Evolutionary conservation across 2,329 filamentous ascomycete genomes (phyloP).

Genomic region (Apiospora kogelbergensis): DNA sequence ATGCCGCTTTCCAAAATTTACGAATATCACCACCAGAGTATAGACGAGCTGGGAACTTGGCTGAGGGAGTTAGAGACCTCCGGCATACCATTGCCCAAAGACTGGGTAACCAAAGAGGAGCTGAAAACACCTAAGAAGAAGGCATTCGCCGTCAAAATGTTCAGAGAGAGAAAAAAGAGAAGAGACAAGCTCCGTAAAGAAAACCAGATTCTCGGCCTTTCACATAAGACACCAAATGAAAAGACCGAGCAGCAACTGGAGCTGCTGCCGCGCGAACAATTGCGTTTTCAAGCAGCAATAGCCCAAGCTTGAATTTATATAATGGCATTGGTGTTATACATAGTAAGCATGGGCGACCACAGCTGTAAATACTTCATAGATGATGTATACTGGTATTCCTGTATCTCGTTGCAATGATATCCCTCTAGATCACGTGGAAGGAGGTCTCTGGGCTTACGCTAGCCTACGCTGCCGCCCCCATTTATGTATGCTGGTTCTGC

Average conservation of each 20-base stretch:
- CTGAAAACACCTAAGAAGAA: too few relatives aligned
- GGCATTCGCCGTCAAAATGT: too few relatives aligned
- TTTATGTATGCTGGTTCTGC: neutral
- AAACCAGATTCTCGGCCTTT: too few relatives aligned
- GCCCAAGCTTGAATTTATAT: neutral
- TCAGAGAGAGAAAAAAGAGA: too few relatives aligned
- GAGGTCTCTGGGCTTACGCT: neutral
- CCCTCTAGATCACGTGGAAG: neutral
- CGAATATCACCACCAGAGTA: constrained; percentile 18
- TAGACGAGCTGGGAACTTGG: neutral
- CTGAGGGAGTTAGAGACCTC: neutral
- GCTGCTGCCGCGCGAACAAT: neutral
- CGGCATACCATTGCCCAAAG: too few relatives aligned
- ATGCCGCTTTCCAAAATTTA: constrained; percentile 21
- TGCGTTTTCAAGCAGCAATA: neutral
- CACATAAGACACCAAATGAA: too few relatives aligned
- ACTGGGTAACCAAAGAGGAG: too few relatives aligned
- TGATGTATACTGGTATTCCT: neutral
- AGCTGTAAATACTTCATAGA: constrained; percentile 2
- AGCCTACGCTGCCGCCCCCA: neutral
- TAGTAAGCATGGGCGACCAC: neutral
- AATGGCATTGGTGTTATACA: neutral
- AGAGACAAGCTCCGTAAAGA: too few relatives aligned
- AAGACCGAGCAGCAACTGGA: neutral
- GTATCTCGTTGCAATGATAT: neutral